Conservation (phyloP, 805 yeast species). For the Teunomyces lycoperdinae region DNA sequence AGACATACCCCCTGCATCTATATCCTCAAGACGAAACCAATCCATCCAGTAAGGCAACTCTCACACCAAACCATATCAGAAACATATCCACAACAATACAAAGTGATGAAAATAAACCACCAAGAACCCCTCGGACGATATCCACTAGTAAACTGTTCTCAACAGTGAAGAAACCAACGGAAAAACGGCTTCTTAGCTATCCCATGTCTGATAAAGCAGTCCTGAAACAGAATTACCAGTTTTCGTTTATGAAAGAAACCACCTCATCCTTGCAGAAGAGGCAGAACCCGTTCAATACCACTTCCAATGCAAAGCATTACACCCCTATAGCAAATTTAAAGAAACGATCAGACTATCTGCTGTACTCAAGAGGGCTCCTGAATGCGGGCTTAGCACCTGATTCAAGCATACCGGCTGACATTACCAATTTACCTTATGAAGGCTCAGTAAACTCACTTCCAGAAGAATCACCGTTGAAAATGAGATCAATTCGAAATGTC, state of each 20-base stretch:
- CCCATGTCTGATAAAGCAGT: conserved; percentile 17
- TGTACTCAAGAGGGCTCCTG: conserved; percentile 12
- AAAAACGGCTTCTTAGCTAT: conserved; percentile 14
- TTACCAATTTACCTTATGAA: conserved; percentile 17
- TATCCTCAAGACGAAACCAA: conserved; percentile 9
- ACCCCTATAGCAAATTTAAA: conserved; percentile 1
- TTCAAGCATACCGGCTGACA: conserved; percentile 16
- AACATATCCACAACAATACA: not conserved
- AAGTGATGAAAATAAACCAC: conserved; percentile 2
- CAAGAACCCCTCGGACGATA: conserved; percentile 18
- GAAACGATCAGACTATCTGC: conserved; percentile 16
- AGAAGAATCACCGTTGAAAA: conserved; percentile 9
- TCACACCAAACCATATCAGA: not conserved
- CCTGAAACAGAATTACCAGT: conserved; percentile 18
- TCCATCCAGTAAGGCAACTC: not conserved
- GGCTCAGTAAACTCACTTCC: not conserved
- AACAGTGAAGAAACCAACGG: conserved; percentile 11
- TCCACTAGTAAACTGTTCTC: conserved; percentile 12
- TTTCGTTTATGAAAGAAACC: conserved; percentile 42
- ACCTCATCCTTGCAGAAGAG: conserved; percentile 36
- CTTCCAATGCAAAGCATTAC: conserved; percentile 1
- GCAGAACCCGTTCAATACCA: conserved; percentile 9
- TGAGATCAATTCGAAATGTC: conserved; percentile 3
- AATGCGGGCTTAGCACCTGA: conserved; percentile 6
- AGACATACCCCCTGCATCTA: conserved; percentile 21